phyloP scores from a whole-genome alignment of 768 basidiomycete species.

The Mycena belliarum region DNA sequence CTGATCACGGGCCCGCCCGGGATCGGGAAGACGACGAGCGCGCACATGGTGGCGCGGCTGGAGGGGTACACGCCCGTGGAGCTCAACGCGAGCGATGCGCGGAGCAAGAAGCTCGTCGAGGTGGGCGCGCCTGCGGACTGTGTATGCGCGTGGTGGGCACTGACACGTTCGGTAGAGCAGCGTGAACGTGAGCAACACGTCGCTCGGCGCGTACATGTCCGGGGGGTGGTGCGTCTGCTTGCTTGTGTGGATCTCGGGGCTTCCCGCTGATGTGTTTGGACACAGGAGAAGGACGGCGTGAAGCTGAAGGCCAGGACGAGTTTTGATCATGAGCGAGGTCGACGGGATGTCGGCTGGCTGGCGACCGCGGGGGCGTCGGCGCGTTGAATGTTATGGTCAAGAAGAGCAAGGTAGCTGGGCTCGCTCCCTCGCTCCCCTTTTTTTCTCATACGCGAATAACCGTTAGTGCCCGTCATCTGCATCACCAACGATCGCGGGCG shows the following conservation, averaged over 20 bases:
- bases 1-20: no score
- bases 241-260: background rate
- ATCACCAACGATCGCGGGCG: constrained; percentile 97
- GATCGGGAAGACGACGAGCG: constrained; percentile 96
- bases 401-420: constrained; percentile 77
- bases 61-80: constrained; percentile 93
- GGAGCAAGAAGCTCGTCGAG: constrained; percentile 97
- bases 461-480: constrained; percentile 96
- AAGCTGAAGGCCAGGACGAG: constrained; percentile 74
- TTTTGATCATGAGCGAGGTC: constrained; percentile 98
- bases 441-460: background rate
- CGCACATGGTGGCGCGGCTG: constrained; percentile 88
- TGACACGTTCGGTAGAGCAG: constrained; percentile 56
- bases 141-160: background rate
- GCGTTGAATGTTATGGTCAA: constrained; percentile 88
- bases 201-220: constrained; percentile 84
- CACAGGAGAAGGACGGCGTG: constrained; percentile 71
- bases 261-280: constrained; percentile 1
- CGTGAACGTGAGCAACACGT: constrained; percentile 90
- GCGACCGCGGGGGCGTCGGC: no score
- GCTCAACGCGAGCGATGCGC: constrained; percentile 91
- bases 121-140: constrained; percentile 44
- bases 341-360: constrained; percentile 99
- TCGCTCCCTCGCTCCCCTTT: background rate
- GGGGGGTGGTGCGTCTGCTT: constrained; percentile 47